Conservation (phyloP, 306 rosid species). For the Alnus rubra region DNA sequence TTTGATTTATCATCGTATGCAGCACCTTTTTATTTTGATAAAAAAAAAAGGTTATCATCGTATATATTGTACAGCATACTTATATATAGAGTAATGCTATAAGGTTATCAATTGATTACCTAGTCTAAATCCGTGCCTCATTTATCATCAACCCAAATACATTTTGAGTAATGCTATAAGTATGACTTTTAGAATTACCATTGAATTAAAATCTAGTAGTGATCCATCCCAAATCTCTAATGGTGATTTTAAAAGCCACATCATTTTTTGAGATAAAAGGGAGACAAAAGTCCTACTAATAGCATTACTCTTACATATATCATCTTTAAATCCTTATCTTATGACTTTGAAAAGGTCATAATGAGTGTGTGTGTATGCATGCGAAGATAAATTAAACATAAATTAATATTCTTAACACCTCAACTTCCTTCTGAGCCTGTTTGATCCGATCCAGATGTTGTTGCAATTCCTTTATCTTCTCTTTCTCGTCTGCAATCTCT, state of each 20-base stretch:
- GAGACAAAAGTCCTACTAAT: too few relatives aligned
- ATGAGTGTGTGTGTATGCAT: constrained; percentile 4
- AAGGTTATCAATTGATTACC: background rate
- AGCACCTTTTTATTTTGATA: too few relatives aligned
- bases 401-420: constrained; percentile 49
- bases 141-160: background rate
- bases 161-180: background rate
- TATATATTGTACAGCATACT: background rate
- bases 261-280: too few relatives aligned
- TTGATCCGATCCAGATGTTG: constrained; percentile 52
- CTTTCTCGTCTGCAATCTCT: constrained; percentile 69
- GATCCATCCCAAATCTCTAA: too few relatives aligned
- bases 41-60: too few relatives aligned
- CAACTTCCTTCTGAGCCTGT: constrained; percentile 66
- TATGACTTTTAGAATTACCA: too few relatives aligned
- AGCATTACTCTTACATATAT: background rate
- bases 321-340: background rate
- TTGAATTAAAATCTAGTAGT: too few relatives aligned
- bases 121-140: background rate
- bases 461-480: constrained; percentile 64
- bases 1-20: background rate
- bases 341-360: background rate
- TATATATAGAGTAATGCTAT: too few relatives aligned
- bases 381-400: constrained; percentile 4
- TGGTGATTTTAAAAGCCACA: too few relatives aligned